phyloP scores from a whole-genome alignment of 495 filamentous ascomycete species.

The Hypoxylon fuscum region DNA sequence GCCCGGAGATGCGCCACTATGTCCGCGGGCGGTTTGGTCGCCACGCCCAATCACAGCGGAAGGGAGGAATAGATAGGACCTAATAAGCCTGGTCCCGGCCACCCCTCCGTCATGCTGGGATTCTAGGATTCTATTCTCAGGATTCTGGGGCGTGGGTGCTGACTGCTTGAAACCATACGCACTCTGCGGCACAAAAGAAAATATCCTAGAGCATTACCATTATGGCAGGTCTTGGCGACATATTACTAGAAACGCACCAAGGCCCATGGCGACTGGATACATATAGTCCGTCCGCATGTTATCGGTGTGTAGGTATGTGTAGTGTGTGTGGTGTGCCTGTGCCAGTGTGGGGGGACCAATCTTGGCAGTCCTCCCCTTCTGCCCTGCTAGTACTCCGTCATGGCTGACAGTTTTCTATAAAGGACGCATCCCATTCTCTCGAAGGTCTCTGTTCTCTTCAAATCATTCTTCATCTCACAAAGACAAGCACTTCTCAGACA shows the following conservation, averaged over 20 bases:
- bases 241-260: slow-evolving; percentile 28
- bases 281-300: slow-evolving; percentile 3
- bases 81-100: slow-evolving; percentile 28
- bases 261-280: slow-evolving; percentile 8
- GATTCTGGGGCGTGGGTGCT: slow-evolving; percentile 27
- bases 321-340: slow-evolving; percentile 3
- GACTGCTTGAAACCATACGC: slow-evolving; percentile 32
- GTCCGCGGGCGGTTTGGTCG: slow-evolving; percentile 24
- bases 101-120: slow-evolving; percentile 26
- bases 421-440: slow-evolving; percentile 30
- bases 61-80: slow-evolving; percentile 28
- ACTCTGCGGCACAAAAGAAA: slow-evolving; percentile 24
- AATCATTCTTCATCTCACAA: slow-evolving; percentile 26
- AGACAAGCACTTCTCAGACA: slow-evolving; percentile 23
- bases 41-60: slow-evolving; percentile 27
- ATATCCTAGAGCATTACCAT: slow-evolving; percentile 18
- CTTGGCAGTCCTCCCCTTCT: slow-evolving; percentile 23
- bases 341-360: slow-evolving; percentile 33
- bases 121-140: background rate
- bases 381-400: slow-evolving; percentile 1
- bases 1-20: slow-evolving; percentile 30
- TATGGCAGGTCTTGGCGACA: slow-evolving; percentile 45
- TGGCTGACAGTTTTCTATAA: slow-evolving; percentile 19
- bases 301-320: slow-evolving; percentile 32
- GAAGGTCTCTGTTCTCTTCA: slow-evolving; percentile 3